phyloP scores from a whole-genome alignment of 495 filamentous ascomycete species.

The Hypoxylon cercidicola region DNA sequence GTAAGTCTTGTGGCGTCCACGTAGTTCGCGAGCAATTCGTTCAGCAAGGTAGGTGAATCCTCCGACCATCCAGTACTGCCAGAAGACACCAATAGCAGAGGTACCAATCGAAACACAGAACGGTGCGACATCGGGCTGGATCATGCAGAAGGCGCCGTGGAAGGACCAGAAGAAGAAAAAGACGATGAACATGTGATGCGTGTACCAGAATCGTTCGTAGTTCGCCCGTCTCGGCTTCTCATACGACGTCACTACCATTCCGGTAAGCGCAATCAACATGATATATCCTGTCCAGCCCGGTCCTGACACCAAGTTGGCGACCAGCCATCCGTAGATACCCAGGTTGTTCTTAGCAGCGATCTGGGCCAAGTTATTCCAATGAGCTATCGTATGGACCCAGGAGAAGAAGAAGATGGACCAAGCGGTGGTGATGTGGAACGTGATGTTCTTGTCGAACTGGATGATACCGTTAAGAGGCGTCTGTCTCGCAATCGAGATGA shows the following conservation, averaged over 20 bases:
- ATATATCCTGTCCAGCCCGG: conserved; percentile 84
- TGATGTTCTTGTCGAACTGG: conserved; percentile 84
- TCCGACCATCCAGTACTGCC: conserved; percentile 83
- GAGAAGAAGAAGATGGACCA: conserved; percentile 87
- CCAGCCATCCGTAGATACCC: conserved; percentile 75
- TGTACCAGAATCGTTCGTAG: conserved; percentile 85
- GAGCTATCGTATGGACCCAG: conserved; percentile 81
- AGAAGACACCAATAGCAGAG: conserved; percentile 76
- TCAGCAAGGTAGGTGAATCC: conserved; percentile 78
- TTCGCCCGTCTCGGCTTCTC: conserved; percentile 75
- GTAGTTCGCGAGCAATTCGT: conserved; percentile 73
- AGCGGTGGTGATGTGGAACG: conserved; percentile 81
- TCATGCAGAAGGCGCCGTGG: conserved; percentile 84
- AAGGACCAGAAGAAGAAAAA: conserved; percentile 87
- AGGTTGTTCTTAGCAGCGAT: conserved; percentile 75
- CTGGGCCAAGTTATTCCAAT: conserved; percentile 84
- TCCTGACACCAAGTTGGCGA: conserved; percentile 75
- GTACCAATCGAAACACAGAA: conserved; percentile 70
- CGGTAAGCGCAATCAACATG: conserved; percentile 75
- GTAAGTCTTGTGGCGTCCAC: conserved; percentile 77
- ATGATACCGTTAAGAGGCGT: conserved; percentile 82
- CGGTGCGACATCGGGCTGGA: conserved; percentile 76
- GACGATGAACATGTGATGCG: conserved; percentile 79
- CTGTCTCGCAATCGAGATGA: conserved; percentile 78
- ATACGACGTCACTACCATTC: conserved; percentile 74